These are phyloP conservation scores for Geotrichum carabidarum DNA, from an alignment of 1,139 yeast genomes.

Conservation along the genomic window DNA sequence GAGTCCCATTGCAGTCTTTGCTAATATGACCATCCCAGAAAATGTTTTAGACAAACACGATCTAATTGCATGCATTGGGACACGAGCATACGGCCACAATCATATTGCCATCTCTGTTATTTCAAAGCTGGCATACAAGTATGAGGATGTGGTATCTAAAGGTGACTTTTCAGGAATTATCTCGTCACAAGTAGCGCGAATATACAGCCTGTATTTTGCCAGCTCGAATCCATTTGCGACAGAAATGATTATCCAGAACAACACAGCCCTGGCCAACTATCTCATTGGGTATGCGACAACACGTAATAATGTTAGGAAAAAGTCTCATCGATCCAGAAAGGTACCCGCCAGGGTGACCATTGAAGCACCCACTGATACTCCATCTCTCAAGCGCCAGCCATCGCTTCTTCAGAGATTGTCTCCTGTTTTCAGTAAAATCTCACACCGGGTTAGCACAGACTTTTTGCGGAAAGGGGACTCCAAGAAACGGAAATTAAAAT, in stretches of 20 bases:
- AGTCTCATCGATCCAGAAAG: not conserved
- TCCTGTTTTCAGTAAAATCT: slow-evolving; percentile 8
- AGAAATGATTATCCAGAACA: slow-evolving; percentile 28
- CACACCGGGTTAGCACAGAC: slow-evolving; percentile 5
- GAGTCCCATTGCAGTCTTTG: slow-evolving; percentile 57
- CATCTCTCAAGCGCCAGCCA: slow-evolving; percentile 2
- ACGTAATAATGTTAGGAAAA: not conserved
- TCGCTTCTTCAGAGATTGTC: slow-evolving; percentile 5
- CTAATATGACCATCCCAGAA: slow-evolving; percentile 47
- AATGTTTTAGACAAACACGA: slow-evolving; percentile 38
- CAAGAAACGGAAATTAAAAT: slow-evolving; percentile 5
- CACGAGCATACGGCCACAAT: slow-evolving; percentile 22
- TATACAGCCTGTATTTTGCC: slow-evolving; percentile 35
- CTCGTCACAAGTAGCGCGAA: slow-evolving; percentile 33
- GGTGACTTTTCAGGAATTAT: slow-evolving; percentile 30
- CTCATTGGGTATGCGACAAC: slow-evolving; percentile 32
- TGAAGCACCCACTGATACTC: not conserved
- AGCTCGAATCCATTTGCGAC: slow-evolving; percentile 31
- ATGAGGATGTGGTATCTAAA: slow-evolving; percentile 28
- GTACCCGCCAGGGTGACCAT: not conserved
- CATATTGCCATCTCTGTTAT: slow-evolving; percentile 26
- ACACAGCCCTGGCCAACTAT: slow-evolving; percentile 25
- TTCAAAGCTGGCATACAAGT: slow-evolving; percentile 31
- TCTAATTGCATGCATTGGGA: slow-evolving; percentile 42
- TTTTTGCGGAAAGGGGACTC: not conserved